Percentiles rank a stretch among this genome's conserved stretches.
Evolutionary conservation across 495 filamentous ascomycete genomes (phyloP).

Genomic region (Chaetomium cochliodes): DNA sequence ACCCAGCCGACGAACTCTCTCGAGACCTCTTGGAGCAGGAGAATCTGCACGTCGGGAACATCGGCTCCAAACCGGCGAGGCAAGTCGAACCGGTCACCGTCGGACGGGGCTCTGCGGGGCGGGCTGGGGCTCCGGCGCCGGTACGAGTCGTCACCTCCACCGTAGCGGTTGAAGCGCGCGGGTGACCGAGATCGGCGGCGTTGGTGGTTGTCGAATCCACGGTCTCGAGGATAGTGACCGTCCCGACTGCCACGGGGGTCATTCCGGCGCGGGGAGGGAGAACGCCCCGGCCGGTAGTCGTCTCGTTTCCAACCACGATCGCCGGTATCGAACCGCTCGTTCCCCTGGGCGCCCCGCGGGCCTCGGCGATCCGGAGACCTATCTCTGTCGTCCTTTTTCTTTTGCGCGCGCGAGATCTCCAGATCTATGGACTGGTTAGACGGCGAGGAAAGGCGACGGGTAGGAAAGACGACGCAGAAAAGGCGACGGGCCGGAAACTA

Average conservation of each 20-base stretch:
- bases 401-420: slow-evolving; percentile 80
- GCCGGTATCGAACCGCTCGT: slow-evolving; percentile 40
- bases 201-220: slow-evolving; percentile 42
- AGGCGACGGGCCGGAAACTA: slow-evolving; percentile 24
- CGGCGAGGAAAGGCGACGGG: background rate
- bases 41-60: slow-evolving; percentile 87
- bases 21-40: slow-evolving; percentile 77
- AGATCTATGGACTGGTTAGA: slow-evolving; percentile 61
- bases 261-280: slow-evolving; percentile 49
- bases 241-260: slow-evolving; percentile 44
- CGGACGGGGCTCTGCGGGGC: slow-evolving; percentile 48
- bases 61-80: slow-evolving; percentile 71
- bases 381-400: slow-evolving; percentile 63
- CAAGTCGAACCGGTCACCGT: slow-evolving; percentile 65
- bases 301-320: slow-evolving; percentile 50
- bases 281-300: slow-evolving; percentile 63
- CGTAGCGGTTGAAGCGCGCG: slow-evolving; percentile 34
- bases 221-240: slow-evolving; percentile 39
- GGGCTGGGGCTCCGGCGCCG: slow-evolving; percentile 65
- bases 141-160: slow-evolving; percentile 59
- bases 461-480: background rate
- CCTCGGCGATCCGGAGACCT: slow-evolving; percentile 35
- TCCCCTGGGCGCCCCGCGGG: slow-evolving; percentile 26
- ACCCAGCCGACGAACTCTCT: slow-evolving; percentile 80
- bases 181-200: slow-evolving; percentile 61